Evolutionary conservation across 2,329 filamentous ascomycete species (phyloP), one percentile per base, ranked within the genome.

Genomic region (Ustilaginoidea virens): DNA sequence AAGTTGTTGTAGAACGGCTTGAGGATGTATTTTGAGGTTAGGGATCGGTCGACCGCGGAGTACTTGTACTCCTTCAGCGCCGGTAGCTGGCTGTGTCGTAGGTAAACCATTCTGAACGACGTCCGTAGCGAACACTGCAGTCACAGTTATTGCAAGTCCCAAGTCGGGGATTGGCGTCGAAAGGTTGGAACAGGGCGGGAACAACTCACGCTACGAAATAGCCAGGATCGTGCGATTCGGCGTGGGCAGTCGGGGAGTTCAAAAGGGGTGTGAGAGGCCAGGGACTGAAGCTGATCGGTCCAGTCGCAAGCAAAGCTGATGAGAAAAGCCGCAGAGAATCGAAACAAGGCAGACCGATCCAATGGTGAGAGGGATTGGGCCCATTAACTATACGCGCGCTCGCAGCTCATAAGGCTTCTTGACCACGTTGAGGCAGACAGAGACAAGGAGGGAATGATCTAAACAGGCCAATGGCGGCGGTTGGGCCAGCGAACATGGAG

Each of bases 1-100:
- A 90, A 67, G 58, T 92, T 77, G 47, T 75, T 92, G 65, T 96
- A 98, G 59, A 96, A 98, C 6, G 90, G 90, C 66, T 98, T 96
- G 46, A 98, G 63, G 39, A 98, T 71, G 61, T 94, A 96, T 53
- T 78, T 81, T 39, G 86, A 94, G 23, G 83, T 66, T 36, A 94
- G 63, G 34, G 85, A 93, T 53, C 80, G 80, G 57, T 98, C 90
- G 45, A 96, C 80, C 33, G 73, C 72, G 23, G 80, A 82, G 66
- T 98, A 98, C 58, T 92, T 90, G 74, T 98, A 98, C 56, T 86
- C 70, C 55, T 80, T 81, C 44, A 98, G 74, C 51, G 81, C 82
- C 22, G 79, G 74, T 38, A 98, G 76, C 58, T 82, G 76, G 48
- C 86, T 75, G 57, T 93, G 81, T 40, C 90, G 82, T 36, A 98